Evolutionary conservation across 371 early-diverging fungal genomes (phyloP).

Genomic region (Syncephalis fuscata): DNA sequence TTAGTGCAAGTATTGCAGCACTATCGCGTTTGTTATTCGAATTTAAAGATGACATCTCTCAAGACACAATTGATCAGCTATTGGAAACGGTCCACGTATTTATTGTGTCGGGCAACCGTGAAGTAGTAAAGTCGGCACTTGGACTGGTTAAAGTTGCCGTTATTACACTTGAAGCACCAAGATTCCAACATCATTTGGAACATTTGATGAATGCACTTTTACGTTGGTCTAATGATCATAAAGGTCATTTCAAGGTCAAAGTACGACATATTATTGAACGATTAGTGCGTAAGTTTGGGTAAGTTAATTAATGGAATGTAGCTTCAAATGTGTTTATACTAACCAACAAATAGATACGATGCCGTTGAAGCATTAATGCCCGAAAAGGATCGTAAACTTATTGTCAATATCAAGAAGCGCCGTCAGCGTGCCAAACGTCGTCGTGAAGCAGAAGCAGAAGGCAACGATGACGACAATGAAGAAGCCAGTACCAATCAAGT

Average conservation of each 20-base stretch:
- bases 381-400: conserved; percentile 72
- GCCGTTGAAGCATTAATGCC: conserved; percentile 63
- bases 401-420: conserved; percentile 84
- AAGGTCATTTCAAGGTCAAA: conserved; percentile 74
- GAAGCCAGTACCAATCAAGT: too few relatives aligned
- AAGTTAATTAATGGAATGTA: too few relatives aligned
- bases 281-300: conserved; percentile 63
- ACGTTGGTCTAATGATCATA: conserved; percentile 72
- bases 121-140: conserved; percentile 79
- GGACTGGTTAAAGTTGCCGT: conserved; percentile 88
- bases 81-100: conserved; percentile 51
- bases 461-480: conserved; percentile 28
- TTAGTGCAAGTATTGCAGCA: conserved; percentile 73
- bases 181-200: conserved; percentile 45
- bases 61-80: conserved; percentile 40
- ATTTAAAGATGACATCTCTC: conserved; percentile 23
- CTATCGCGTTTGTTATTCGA: conserved; percentile 79
- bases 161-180: conserved; percentile 51
- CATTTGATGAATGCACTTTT: conserved; percentile 46
- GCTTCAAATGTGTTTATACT: too few relatives aligned
- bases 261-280: conserved; percentile 88
- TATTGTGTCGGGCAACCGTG: conserved; percentile 65
- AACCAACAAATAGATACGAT: conserved; percentile 26
- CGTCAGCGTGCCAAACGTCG: conserved; percentile 69
- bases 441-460: conserved; percentile 26